Conservation (phyloP, 2,329 filamentous ascomycete genomes). For the Phialophora tarda region DNA sequence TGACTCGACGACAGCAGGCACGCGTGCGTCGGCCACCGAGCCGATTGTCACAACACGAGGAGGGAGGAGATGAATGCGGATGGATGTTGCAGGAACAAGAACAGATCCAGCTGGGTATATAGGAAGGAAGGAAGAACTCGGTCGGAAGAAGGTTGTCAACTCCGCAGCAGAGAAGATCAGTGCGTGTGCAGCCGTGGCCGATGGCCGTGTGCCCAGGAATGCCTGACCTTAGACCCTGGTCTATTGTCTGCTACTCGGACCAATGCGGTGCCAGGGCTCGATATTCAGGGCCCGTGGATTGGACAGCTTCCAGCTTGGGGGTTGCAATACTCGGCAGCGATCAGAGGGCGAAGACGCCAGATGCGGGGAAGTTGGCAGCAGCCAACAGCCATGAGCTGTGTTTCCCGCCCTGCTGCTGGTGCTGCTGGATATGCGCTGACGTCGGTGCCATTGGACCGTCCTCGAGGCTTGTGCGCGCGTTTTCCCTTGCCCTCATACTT, state of each 20-base stretch:
- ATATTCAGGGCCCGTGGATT: constrained; percentile 18
- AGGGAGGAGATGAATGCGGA: constrained; percentile 1
- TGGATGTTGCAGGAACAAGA: constrained; percentile 10
- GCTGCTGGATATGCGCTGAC: constrained; percentile 1
- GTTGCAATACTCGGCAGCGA: constrained; percentile 10
- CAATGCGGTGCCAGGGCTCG: neutral
- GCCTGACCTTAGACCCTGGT: constrained; percentile 12
- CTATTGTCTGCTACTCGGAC: constrained; percentile 1
- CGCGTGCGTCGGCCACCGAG: constrained; percentile 10
- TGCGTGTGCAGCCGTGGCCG: constrained; percentile 17
- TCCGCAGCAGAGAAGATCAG: constrained; percentile 12
- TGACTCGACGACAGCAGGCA: constrained; percentile 6
- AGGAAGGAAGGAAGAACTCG: constrained; percentile 25
- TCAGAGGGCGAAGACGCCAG: constrained; percentile 14
- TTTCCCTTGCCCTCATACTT: neutral
- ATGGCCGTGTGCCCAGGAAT: constrained; percentile 12
- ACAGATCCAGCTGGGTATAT: constrained; percentile 2
- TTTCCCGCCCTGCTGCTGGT: neutral
- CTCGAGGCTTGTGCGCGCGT: neutral
- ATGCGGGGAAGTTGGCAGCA: constrained; percentile 19
- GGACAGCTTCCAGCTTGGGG: constrained; percentile 7
- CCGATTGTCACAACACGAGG: constrained; percentile 3
- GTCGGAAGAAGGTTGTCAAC: constrained; percentile 31
- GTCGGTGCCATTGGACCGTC: neutral
- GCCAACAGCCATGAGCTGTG: constrained; percentile 6